Evolutionary conservation across 345 rosid genomes (phyloP).

Genomic region (Gossypium raimondii): DNA sequence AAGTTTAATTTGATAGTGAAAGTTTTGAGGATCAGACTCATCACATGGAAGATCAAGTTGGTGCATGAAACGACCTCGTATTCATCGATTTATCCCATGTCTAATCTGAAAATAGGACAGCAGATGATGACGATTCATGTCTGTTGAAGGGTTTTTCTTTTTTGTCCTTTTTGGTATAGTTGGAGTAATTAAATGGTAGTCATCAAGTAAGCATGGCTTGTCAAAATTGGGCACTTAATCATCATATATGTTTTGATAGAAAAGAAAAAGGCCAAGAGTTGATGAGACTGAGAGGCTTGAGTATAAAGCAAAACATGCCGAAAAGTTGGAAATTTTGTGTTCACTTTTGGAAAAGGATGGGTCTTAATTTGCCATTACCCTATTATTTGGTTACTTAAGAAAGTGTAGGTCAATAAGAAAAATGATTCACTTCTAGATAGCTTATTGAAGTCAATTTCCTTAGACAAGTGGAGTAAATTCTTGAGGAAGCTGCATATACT

Average conservation of each 20-base stretch:
- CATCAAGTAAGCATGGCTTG: not conserved
- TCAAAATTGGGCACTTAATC: constrained; percentile 5
- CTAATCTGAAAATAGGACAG: constrained; percentile 12
- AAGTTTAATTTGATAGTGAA: constrained; percentile 13
- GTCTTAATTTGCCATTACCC: not conserved
- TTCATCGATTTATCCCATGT: not conserved
- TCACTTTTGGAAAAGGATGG: constrained; percentile 2
- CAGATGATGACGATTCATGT: constrained; percentile 7
- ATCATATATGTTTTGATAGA: not conserved
- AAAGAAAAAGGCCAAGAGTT: not conserved
- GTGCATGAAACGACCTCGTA: not conserved
- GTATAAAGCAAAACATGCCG: constrained; percentile 13
- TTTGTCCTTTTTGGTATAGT: not conserved
- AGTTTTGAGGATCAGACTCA: constrained; percentile 2
- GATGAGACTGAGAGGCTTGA: constrained; percentile 1
- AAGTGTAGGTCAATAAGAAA: not conserved
- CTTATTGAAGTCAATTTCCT: not conserved
- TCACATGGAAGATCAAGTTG: not conserved
- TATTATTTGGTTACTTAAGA: not conserved
- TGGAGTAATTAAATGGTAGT: not conserved
- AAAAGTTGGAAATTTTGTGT: not conserved
- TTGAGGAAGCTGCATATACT: not conserved
- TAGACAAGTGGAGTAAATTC: not conserved
- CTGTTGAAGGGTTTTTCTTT: not conserved
- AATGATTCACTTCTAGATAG: not conserved